phyloP scores from a whole-genome alignment of 2,329 filamentous ascomycete species.

The Colletotrichum plurivorum region DNA sequence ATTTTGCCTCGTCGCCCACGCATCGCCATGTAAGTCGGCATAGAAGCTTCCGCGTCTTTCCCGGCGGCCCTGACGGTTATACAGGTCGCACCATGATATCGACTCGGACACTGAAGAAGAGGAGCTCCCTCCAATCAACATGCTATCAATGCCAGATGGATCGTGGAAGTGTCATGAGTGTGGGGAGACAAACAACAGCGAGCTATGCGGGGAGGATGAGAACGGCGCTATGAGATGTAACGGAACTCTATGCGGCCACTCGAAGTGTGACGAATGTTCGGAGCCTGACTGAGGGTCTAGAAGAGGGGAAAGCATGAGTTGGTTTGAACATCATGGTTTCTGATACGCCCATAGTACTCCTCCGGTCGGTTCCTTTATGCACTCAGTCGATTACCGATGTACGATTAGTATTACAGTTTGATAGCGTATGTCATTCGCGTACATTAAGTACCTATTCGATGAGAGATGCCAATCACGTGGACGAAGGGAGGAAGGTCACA shows the following conservation, averaged over 20 bases:
- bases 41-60: not conserved
- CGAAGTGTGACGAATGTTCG: constrained; percentile 20
- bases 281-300: not conserved
- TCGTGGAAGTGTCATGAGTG: constrained; percentile 28
- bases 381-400: no score
- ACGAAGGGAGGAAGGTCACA: no score
- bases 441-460: no score
- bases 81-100: constrained; percentile 1
- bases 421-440: no score
- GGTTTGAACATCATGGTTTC: no score
- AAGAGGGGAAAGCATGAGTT: not conserved
- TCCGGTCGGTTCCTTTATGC: no score
- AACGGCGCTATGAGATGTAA: constrained; percentile 23
- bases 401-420: no score
- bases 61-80: not conserved
- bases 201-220: constrained; percentile 14
- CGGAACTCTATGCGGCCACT: not conserved
- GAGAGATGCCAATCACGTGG: no score
- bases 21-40: not conserved
- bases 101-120: constrained; percentile 1
- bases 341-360: no score
- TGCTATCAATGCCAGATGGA: constrained; percentile 6
- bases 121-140: not conserved
- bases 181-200: constrained; percentile 17
- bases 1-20: not conserved